A percentile compares a stretch with the other conserved stretches of the same genome.
Conservation (phyloP, 73 alveolate genomes). For the Halteria grandinella region DNA sequence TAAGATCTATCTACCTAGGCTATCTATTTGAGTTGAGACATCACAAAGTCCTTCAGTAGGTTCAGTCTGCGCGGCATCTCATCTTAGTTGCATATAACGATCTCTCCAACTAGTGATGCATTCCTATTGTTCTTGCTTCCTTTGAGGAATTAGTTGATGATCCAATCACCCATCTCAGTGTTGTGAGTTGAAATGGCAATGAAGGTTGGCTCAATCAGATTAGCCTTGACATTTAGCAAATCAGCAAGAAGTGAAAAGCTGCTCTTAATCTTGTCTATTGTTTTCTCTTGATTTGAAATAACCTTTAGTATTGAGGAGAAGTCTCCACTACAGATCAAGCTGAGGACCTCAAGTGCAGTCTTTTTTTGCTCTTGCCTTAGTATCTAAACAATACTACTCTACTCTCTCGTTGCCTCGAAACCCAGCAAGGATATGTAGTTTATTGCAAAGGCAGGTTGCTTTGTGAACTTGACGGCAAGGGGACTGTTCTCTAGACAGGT, state of each 20-base stretch:
- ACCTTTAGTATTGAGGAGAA: conserved; percentile 39
- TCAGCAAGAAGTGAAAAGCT: conserved; percentile 43
- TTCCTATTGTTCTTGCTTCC: not conserved
- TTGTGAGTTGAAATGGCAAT: conserved; percentile 55
- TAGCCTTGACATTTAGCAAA: conserved; percentile 15
- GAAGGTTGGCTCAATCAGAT: conserved; percentile 61
- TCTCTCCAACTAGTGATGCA: conserved; percentile 59
- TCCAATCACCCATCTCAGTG: conserved; percentile 64
- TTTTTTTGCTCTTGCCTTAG: conserved; percentile 37
- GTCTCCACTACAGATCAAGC: conserved; percentile 55
- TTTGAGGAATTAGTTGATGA: conserved; percentile 27
- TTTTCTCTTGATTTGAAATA: conserved; percentile 44
- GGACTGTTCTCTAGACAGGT: conserved; percentile 69
- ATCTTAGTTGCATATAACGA: conserved; percentile 20
- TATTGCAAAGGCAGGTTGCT: conserved; percentile 45
- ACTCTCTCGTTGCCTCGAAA: conserved; percentile 9
- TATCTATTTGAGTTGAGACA: not conserved
- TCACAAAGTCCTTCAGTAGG: conserved; percentile 17
- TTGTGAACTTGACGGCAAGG: conserved; percentile 19
- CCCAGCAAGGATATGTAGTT: conserved; percentile 59
- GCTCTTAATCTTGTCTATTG: conserved; percentile 48
- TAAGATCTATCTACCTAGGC: conserved; percentile 6
- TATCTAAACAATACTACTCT: conserved; percentile 20
- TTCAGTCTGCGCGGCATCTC: conserved; percentile 31
- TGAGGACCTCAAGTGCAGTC: conserved; percentile 52